Base-by-base conservation (phyloP, 2,329 filamentous ascomycete genomes). In the Tolypocladium pustulatum region DNA sequence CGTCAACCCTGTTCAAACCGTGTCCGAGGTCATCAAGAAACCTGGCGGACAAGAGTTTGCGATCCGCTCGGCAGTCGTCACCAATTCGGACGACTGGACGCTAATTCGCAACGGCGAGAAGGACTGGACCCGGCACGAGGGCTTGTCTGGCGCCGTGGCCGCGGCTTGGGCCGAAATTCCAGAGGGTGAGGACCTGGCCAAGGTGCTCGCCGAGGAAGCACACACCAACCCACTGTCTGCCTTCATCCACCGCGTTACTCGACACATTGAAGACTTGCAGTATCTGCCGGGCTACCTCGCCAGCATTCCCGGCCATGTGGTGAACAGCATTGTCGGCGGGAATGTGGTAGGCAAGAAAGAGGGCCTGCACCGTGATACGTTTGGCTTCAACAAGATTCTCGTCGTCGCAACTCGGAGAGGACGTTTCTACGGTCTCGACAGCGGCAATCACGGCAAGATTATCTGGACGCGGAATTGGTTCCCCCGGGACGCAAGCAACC, bases 321-420 rank as follows among this genome's bases (percentile, higher is more conserved):
- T 91, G 3, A 81, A 81, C 61, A 87, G 84, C 63, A 76, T 90
- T 20, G 68, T 86, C 10, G 83, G 85, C 37, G 81, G 82, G 0
- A 78, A 81, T 10, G 75, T 78, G 20, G 67, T 73, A 1, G 72
- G 68, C 15, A 73, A 73, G 27, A 70, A 71, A 25, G 71, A 76
- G 34, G 77, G 78, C 8, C 75, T 87, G n/a, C 75, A 77, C 22
- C 80, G 85, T 20, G 89, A 94, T 66, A 84, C 80, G 43, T 97
- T 97, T 71, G 93, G 93, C 5, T 93, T 97, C 73, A 87, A 90
- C 71, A 96, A 96, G 73, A 76, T 93, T 37, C 82, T 92, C 7
- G 78, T 97, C 59, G 77, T 96, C 56, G 91, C 88, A 7, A 96
- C 92, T 2, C 81, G 84, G 58, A 86, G 85, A 59, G 92, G 92